Evolutionary conservation across 495 filamentous ascomycete genomes (phyloP), one percentile per base, ranked within the genome.

Genomic region (Rhizodiscina lignyota): DNA sequence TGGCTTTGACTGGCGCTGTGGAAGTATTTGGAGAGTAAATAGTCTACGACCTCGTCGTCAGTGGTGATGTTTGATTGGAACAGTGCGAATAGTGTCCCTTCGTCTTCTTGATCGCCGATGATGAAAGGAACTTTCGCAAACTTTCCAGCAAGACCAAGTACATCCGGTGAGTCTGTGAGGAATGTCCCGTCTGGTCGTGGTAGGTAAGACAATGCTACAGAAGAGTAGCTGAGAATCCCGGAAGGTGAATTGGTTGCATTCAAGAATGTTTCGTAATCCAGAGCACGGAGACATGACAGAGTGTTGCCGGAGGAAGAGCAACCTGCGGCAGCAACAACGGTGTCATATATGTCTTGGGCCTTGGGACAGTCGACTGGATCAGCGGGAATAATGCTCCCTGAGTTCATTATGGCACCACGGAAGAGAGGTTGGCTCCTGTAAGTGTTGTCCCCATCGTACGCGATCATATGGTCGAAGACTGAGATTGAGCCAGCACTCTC

Each of bases 401-500:
- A 79, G 52, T 82, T 61, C 77, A 83, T 79, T 34, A 80, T 83
- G 19, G 58, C 79, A 12, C 56, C 75, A 26, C 69, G 68, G 66
- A 84, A 84, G 0, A 83, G 60, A 0, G 68, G 63, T 40, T 74
- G 68, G 22, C 70, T 74, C 5, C 79, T 80, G 56, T 81, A 81
- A 0, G 51, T 72, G 52, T 71, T 67, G 47, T 83, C 53, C 6
- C 79, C 79, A 45, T 70, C 66, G 47, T 78, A 79, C 15, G 82
- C 53, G 2, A 66, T 53, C 66, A 78, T 76, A 39, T 82, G 79
- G 46, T 79, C 63, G 29, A 72, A 66, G 15, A 83, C 76, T 4
- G 74, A 79, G 40, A 79, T 80, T 11, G 72, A 61, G 3, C 79
- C 80, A 1, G 79, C 77, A 2, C 70, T 78, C 47, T 81, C 73